Base-by-base conservation (phyloP, 495 filamentous ascomycete species). In the Penicillium longicatenatum region DNA sequence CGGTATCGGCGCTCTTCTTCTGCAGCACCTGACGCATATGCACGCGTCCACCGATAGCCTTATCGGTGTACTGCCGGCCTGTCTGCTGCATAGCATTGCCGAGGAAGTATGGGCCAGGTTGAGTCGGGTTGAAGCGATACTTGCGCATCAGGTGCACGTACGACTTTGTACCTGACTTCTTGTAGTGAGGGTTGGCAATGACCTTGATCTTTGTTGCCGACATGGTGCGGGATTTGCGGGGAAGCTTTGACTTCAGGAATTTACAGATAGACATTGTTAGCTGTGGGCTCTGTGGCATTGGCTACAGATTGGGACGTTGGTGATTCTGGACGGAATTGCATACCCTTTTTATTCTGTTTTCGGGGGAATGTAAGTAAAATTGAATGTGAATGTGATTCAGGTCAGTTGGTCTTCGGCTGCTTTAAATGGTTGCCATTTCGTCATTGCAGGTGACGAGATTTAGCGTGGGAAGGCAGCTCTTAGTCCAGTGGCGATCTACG, bases 71-170 rank as follows among this genome's bases (percentile, higher is more conserved):
- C 26, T 66, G 66, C 45, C 80, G 80, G 44, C 77, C 79, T 30
- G 75, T 73, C 50, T 78, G 76, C 12, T 74, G 68, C 46, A 80
- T 63, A 42, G 75, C 76, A 31, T 70, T 69, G 58, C 74, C 71
- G 50, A 77, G 75, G 52, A 75, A 80, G 72, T 87, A 92, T 8
- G 88, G 88, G 10, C 89, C 89, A 1, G 81, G 78, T 64, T 83
- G 78, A 52, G 89, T 91, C 50, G 89, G 86, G 31, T 81, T 69
- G 67, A 93, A 87, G 58, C 81, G 75, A 63, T 85, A 93, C 69
- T 89, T 89, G 67, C 84, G 84, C 63, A 93, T 75, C 10, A 84
- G 69, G 57, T 82, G 79, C 58, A 88, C 85, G 67, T 92, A 92
- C 33, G 87, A 89, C 75, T 91, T 91, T 54, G 79, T 80, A 24